Conservation (phyloP, 306 rosid species). For the Arachis stenosperma region DNA sequence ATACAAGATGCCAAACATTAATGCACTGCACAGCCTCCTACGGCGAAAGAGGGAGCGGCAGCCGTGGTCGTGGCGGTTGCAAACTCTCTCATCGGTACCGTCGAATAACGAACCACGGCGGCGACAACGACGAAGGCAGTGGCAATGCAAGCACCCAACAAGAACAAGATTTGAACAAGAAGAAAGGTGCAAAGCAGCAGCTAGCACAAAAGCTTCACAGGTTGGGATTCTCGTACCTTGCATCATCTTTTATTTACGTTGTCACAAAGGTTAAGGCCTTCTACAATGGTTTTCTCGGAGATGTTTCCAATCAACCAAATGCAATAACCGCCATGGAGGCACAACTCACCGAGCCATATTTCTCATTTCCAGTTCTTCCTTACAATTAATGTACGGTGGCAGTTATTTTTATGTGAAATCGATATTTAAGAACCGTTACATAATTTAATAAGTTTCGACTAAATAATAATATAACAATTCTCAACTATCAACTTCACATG, state of each 20-base stretch:
- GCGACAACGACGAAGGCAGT: neutral
- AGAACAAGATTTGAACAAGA: neutral
- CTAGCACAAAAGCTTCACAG: slow-evolving; percentile 45
- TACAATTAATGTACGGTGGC: neutral
- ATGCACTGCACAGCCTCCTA: slow-evolving; percentile 37
- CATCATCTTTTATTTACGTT: slow-evolving; percentile 56
- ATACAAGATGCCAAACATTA: slow-evolving; percentile 27
- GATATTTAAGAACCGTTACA: too few relatives aligned
- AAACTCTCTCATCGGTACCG: slow-evolving; percentile 34
- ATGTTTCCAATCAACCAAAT: slow-evolving; percentile 35
- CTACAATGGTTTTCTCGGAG: slow-evolving; percentile 58
- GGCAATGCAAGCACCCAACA: neutral
- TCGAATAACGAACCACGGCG: neutral
- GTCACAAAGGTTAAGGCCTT: slow-evolving; percentile 54
- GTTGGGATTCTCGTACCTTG: slow-evolving; percentile 51
- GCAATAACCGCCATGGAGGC: slow-evolving; percentile 39
- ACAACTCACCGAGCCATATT: slow-evolving; percentile 53
- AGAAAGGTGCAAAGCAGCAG: slow-evolving; percentile 35
- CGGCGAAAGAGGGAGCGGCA: slow-evolving; percentile 35
- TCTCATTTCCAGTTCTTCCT: slow-evolving; percentile 62
- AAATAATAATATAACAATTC: too few relatives aligned
- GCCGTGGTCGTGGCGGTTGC: too few relatives aligned
- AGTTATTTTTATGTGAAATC: neutral
- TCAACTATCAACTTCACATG: too few relatives aligned
- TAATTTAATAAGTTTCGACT: too few relatives aligned